Percentiles rank a stretch among this genome's conserved stretches.
These are phyloP conservation scores for Edaphochlamys debaryana DNA, from an alignment of 139 green algal species.

Conservation along the genomic window DNA sequence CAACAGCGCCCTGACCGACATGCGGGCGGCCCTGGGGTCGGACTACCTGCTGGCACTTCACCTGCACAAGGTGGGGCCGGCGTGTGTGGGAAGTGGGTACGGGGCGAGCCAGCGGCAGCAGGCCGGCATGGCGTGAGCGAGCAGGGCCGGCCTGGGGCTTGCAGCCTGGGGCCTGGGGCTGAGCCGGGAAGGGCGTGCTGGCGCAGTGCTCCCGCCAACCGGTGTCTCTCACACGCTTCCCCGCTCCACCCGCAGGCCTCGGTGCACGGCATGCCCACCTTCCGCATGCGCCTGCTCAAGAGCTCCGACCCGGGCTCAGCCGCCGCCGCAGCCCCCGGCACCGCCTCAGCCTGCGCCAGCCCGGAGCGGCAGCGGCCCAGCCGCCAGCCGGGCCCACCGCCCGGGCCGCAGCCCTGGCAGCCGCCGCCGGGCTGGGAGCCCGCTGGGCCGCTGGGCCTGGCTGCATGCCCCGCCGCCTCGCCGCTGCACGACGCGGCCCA, in stretches of 20 bases:
- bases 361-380: not conserved
- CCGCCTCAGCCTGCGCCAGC: not conserved
- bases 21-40: not conserved
- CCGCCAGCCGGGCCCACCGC: not conserved
- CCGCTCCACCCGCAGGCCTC: not conserved
- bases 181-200: not conserved
- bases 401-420: not conserved
- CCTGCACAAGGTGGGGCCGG: constrained; percentile 22
- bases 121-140: no score
- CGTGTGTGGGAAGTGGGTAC: no score
- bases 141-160: no score
- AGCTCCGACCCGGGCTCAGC: not conserved
- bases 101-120: no score
- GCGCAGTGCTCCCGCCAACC: not conserved
- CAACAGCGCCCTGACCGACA: constrained; percentile 1
- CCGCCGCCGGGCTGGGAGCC: not conserved
- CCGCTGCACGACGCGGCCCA: constrained; percentile 3
- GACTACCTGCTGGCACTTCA: constrained; percentile 27
- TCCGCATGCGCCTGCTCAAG: constrained; percentile 23
- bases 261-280: constrained; percentile 1
- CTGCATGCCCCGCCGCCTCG: constrained; percentile 6
- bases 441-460: not conserved
- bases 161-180: no score
- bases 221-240: no score
- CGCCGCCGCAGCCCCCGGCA: not conserved